Percentiles rank a stretch among this genome's conserved stretches.
Conservation (phyloP, 2,329 filamentous ascomycete species). For the Pleomassaria siparia region DNA sequence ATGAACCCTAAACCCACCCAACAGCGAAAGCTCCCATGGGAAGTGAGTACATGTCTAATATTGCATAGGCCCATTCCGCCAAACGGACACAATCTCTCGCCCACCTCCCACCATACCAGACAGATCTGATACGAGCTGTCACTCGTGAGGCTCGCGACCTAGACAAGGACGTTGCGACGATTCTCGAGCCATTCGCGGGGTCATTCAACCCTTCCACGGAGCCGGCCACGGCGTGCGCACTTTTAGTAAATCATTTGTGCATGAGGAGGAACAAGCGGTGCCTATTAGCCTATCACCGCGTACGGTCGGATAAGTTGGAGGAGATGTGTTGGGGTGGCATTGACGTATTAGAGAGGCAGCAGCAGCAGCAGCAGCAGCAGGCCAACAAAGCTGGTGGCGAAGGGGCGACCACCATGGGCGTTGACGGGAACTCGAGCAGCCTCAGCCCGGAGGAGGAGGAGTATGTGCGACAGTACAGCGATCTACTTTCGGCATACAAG, state of each 20-base stretch:
- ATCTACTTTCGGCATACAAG: conserved; percentile 93
- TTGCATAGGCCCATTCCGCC: conserved; percentile 80
- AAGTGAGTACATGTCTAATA: conserved; percentile 10
- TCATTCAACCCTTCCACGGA: conserved; percentile 83
- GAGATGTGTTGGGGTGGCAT: conserved; percentile 89
- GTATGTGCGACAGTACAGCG: conserved; percentile 88
- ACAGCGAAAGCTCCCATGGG: conserved; percentile 5
- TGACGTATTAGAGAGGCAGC: conserved; percentile 72
- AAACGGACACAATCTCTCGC: conserved; percentile 88
- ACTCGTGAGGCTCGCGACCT: conserved; percentile 92
- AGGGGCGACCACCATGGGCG: conserved; percentile 42
- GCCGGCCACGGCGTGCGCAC: conserved; percentile 79
- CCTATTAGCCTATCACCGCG: conserved; percentile 89
- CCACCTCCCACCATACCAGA: conserved; percentile 87
- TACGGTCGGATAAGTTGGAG: conserved; percentile 86
- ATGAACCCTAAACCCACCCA: conserved; percentile 9
- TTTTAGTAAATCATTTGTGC: conserved; percentile 90
- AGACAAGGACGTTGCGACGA: conserved; percentile 77
- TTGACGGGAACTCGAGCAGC: conserved; percentile 65
- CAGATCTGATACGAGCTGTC: conserved; percentile 83
- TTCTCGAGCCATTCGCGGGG: conserved; percentile 80
- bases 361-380: conserved; percentile 57
- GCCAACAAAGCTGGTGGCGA: conserved; percentile 19
- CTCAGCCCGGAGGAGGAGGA: conserved; percentile 96
- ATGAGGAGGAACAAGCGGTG: conserved; percentile 97